phyloP scores from a whole-genome alignment of 768 basidiomycete species.

The Phanerochaete sordida region DNA sequence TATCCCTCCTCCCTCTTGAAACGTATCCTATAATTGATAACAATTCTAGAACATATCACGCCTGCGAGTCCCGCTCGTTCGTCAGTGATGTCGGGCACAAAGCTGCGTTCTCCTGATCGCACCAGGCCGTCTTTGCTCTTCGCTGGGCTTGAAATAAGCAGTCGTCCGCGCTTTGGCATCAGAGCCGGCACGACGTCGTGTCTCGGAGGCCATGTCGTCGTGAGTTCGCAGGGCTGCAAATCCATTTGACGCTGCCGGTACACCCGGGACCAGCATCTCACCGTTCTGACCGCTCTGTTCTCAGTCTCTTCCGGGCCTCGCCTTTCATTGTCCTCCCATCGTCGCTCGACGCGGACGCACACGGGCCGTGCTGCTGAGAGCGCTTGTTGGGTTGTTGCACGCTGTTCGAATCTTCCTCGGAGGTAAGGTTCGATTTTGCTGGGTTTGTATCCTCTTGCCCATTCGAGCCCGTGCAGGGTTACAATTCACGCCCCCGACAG shows the following conservation, averaged over 20 bases:
- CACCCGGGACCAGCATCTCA: neutral
- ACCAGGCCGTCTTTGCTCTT: neutral
- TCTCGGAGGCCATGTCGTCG: neutral
- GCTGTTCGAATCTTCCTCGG: neutral
- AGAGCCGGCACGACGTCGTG: neutral
- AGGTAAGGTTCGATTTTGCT: neutral
- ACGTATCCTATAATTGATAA: neutral
- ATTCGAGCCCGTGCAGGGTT: conserved; percentile 4
- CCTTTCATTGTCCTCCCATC: neutral
- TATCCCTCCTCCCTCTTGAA: neutral
- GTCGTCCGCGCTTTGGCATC: neutral
- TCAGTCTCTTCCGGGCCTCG: neutral
- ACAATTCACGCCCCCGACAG: neutral
- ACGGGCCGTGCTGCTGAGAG: neutral
- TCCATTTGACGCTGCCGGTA: neutral
- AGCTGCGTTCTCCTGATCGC: neutral
- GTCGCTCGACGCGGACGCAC: neutral
- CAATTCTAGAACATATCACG: neutral
- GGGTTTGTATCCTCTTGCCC: neutral
- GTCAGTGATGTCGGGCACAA: neutral
- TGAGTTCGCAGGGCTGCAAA: neutral
- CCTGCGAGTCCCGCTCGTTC: neutral
- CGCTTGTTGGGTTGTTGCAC: neutral
- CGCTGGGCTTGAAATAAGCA: conserved; percentile 1
- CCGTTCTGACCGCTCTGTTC: neutral